Percentiles rank a stretch among this genome's conserved stretches.
Conservation (phyloP, 768 basidiomycete genomes). For the Lactarius hengduanensis region DNA sequence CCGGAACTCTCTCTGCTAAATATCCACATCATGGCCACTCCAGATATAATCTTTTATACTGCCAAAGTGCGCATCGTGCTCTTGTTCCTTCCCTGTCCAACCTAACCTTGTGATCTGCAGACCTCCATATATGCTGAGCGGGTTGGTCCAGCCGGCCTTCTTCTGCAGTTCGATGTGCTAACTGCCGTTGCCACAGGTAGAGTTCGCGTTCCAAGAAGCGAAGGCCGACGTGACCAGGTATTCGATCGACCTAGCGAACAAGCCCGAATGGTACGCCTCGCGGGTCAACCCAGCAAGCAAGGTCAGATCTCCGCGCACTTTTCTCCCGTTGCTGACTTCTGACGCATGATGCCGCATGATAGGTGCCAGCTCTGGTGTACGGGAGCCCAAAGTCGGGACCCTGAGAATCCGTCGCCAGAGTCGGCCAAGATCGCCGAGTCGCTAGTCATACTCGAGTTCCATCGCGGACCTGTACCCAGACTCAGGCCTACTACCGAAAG, state of each 20-base stretch:
- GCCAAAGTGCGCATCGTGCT: constrained; percentile 10
- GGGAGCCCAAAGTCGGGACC: constrained; percentile 54
- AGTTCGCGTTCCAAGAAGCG: constrained; percentile 57
- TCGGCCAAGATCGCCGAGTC: constrained; percentile 60
- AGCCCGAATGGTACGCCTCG: constrained; percentile 64
- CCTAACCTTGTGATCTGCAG: constrained; percentile 34
- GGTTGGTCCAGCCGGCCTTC: constrained; percentile 33
- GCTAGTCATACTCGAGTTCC: constrained; percentile 59
- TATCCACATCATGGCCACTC: constrained; percentile 4
- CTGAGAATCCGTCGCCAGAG: constrained; percentile 52
- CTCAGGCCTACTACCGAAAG: constrained; percentile 47
- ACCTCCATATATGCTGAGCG: constrained; percentile 55
- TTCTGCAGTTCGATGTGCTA: neutral
- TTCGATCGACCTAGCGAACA: constrained; percentile 58
- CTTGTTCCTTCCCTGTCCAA: neutral
- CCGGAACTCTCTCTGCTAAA: neutral
- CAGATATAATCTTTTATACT: constrained; percentile 44
- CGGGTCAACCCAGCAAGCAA: constrained; percentile 62
- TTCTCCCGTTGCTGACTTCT: no score
- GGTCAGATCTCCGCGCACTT: constrained; percentile 37
- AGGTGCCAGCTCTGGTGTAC: constrained; percentile 60
- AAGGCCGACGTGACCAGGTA: constrained; percentile 47
- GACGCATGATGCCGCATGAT: neutral
- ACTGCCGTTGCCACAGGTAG: constrained; percentile 39
- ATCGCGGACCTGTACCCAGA: constrained; percentile 54